These are phyloP conservation scores for Batrachochytrium dendrobatidis DNA, from an alignment of 371 early-diverging fungal species.

Conservation along the genomic window DNA sequence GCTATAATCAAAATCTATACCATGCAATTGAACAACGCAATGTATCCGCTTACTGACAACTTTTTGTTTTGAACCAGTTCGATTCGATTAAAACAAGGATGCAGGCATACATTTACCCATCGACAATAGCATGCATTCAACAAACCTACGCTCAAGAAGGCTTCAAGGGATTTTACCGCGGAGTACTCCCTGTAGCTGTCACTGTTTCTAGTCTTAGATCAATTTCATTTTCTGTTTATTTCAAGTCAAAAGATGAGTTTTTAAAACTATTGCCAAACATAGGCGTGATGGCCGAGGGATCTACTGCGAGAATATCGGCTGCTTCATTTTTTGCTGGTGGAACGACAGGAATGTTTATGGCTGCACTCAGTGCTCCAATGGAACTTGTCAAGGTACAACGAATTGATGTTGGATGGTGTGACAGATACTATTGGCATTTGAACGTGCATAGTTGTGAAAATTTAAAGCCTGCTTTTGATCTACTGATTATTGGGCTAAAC, in stretches of 20 bases:
- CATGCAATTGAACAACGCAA: too few relatives aligned
- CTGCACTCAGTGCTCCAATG: slow-evolving; percentile 35
- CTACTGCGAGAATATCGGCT: slow-evolving; percentile 7
- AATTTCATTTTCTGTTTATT: slow-evolving; percentile 34
- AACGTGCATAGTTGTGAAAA: too few relatives aligned
- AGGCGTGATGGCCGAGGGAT: slow-evolving; percentile 4
- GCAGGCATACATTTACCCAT: slow-evolving; percentile 40
- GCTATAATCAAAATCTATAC: too few relatives aligned
- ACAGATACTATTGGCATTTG: too few relatives aligned
- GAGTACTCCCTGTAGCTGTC: slow-evolving; percentile 29
- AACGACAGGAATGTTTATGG: slow-evolving; percentile 30
- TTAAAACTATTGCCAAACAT: slow-evolving; percentile 1
- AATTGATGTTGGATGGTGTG: neutral
- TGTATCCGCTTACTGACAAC: too few relatives aligned
- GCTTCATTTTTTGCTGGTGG: slow-evolving; percentile 26
- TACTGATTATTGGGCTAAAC: too few relatives aligned
- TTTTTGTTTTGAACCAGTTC: too few relatives aligned
- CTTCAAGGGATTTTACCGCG: slow-evolving; percentile 37
- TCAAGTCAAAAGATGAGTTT: slow-evolving; percentile 9
- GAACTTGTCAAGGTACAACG: slow-evolving; percentile 42
- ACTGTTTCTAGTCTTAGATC: slow-evolving; percentile 32
- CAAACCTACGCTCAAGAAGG: slow-evolving; percentile 33
- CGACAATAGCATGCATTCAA: slow-evolving; percentile 27
- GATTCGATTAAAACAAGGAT: slow-evolving; percentile 42
- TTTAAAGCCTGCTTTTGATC: too few relatives aligned